Evolutionary conservation across 2,329 filamentous ascomycete species (phyloP).

Genomic region (Aspergillus unguis): DNA sequence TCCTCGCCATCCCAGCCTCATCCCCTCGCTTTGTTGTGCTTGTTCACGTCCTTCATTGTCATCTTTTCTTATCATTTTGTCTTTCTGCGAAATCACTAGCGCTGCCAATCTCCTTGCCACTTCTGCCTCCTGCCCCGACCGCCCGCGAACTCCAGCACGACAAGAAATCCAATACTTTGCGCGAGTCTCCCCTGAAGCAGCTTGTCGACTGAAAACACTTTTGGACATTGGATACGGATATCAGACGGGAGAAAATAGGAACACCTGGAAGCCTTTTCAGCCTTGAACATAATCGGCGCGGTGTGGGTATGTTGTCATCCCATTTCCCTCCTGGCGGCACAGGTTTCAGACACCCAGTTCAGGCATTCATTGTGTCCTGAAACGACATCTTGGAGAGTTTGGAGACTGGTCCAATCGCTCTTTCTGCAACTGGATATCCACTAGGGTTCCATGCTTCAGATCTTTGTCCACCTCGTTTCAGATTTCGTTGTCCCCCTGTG

Average conservation of each 20-base stretch:
- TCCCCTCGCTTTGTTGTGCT: conserved; percentile 7
- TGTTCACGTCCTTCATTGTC: background rate
- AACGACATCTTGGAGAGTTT: conserved; percentile 3
- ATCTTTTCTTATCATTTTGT: conserved; percentile 2
- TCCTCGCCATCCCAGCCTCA: background rate
- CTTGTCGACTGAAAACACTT: background rate
- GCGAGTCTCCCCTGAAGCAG: background rate
- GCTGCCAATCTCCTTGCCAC: conserved; percentile 12
- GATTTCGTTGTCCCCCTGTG: conserved; percentile 6
- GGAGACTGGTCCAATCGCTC: background rate
- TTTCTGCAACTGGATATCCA: conserved; percentile 8
- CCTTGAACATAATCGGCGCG: conserved; percentile 22
- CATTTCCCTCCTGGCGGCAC: conserved; percentile 8
- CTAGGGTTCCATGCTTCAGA: conserved; percentile 11
- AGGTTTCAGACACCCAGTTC: conserved; percentile 6
- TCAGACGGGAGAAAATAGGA: conserved; percentile 5
- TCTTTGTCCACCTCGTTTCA: conserved; percentile 14
- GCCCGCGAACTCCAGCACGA: conserved; percentile 11
- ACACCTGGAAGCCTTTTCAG: conserved; percentile 9
- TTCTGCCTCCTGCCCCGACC: conserved; percentile 14
- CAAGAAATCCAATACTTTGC: background rate
- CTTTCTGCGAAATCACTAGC: conserved; percentile 10
- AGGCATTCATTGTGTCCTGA: conserved; percentile 12
- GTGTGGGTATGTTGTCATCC: conserved; percentile 21
- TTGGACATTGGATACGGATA: background rate